Base-by-base conservation (phyloP, 2,329 filamentous ascomycete species). In the Alternaria solani region DNA sequence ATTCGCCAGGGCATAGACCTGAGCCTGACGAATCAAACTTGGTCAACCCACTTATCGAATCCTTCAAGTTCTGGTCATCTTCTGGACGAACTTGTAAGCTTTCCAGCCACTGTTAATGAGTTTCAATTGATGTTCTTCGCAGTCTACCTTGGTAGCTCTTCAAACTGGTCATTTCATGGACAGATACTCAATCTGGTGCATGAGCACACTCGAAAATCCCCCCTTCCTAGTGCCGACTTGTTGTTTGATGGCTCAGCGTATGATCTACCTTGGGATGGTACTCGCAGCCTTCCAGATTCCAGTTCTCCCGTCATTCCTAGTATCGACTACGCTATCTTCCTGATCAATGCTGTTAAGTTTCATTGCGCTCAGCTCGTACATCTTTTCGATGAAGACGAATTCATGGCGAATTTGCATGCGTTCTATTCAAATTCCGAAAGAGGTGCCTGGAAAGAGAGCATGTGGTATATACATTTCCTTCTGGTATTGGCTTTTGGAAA, bases 261-360 rank as follows among this genome's bases (percentile, higher is more conserved):
- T 47, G 80, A 86, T 25, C 69, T 87, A 0, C 80, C 79, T 2
- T 87, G 84, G 84, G 79, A 85, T 59, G 81, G 81, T 11, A 64
- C 69, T 30, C 75, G 78, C 46, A 75, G 66, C 18, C 38, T 70
- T 8, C 67, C 70, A 7, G 67, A 68, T 14, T 72, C 75, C 11
- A 77, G 78, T 51, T 68, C 71, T 7, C 70, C 76, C 14, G 72
- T 78, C n/a, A 71, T 87, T 16, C 85, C 85, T 0, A 84, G 81
- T 1, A 75, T 83, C 0, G 84, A 87, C 65, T 81, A 83, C 64
- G 82, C 83, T 5, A 73, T 84, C 4, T 86, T 83, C 55, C 70
- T 87, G 4, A 83, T 86, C 73, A 86, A 85, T 60, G 81, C 83
- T 0, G 84, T 86, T 58, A 86, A 86, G 55, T 87, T 86, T 43